Conservation (phyloP, 2,329 filamentous ascomycete genomes). For the Xylaria sp. region DNA sequence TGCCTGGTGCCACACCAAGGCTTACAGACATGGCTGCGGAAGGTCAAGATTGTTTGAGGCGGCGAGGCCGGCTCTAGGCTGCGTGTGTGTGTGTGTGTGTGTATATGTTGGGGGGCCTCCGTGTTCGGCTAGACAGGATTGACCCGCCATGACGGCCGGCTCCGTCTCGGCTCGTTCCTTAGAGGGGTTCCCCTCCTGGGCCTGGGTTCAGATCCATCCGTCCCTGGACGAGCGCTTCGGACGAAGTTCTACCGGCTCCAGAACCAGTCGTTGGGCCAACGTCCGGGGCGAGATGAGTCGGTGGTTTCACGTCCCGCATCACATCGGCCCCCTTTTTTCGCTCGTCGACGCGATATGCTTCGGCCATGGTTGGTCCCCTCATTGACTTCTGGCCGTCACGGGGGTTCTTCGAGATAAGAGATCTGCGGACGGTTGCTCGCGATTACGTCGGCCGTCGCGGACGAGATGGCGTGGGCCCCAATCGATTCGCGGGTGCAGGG, state of each 20-base stretch:
- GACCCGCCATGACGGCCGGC: neutral
- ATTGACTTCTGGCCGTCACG: neutral
- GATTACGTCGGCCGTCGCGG: neutral
- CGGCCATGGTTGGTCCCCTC: neutral
- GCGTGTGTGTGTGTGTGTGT: neutral
- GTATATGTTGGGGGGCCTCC: neutral
- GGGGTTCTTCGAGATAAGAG: neutral
- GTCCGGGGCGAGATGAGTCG: neutral
- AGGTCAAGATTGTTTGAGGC: neutral
- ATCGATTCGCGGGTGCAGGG: neutral
- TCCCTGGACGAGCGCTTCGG: neutral
- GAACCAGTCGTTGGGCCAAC: neutral
- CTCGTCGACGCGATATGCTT: neutral
- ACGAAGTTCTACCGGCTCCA: neutral
- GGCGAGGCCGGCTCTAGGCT: neutral
- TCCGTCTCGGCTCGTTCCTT: neutral
- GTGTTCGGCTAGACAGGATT: neutral
- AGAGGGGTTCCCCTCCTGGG: neutral
- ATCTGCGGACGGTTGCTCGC: neutral
- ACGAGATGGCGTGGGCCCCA: neutral
- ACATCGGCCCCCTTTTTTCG: neutral
- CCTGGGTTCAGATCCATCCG: neutral
- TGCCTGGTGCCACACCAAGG: neutral
- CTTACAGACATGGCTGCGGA: neutral
- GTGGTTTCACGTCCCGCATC: neutral